phyloP scores from a whole-genome alignment of 164 flowering plant species.

The Akebia trifoliata region DNA sequence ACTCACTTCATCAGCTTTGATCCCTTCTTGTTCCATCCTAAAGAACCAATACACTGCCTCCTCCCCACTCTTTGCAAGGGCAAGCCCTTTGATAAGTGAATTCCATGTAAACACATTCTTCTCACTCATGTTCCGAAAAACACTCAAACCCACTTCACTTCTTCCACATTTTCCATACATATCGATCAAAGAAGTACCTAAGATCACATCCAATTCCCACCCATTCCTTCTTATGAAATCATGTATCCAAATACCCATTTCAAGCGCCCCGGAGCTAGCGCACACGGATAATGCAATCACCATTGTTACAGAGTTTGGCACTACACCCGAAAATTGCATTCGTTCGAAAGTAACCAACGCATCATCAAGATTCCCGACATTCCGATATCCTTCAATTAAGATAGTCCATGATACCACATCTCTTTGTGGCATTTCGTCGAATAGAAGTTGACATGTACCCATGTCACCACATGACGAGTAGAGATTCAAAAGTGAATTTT shows the following conservation, averaged over 20 bases:
- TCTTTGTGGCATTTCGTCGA: slow-evolving; percentile 54
- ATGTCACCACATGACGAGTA: slow-evolving; percentile 40
- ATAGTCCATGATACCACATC: slow-evolving; percentile 68
- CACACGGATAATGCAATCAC: slow-evolving; percentile 55
- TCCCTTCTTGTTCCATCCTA: slow-evolving; percentile 39
- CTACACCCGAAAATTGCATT: slow-evolving; percentile 44
- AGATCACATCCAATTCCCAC: slow-evolving; percentile 57
- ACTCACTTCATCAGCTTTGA: slow-evolving; percentile 37
- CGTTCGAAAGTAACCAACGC: slow-evolving; percentile 46
- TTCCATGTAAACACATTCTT: slow-evolving; percentile 56
- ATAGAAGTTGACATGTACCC: slow-evolving; percentile 29
- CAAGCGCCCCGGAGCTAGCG: slow-evolving; percentile 42
- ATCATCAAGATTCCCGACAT: slow-evolving; percentile 30
- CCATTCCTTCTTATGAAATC: slow-evolving; percentile 33
- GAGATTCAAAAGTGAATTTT: slow-evolving; percentile 40
- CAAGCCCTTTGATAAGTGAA: slow-evolving; percentile 48
- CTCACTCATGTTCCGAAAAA: slow-evolving; percentile 38
- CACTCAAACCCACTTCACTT: slow-evolving; percentile 34
- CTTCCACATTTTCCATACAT: slow-evolving; percentile 66
- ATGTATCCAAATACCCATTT: slow-evolving; percentile 58
- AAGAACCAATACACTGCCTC: slow-evolving; percentile 41
- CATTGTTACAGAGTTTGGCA: slow-evolving; percentile 54
- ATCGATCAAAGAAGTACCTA: slow-evolving; percentile 57
- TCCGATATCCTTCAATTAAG: slow-evolving; percentile 39
- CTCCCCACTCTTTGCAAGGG: slow-evolving; percentile 37